These are phyloP conservation scores for Hordeum marinum DNA, from an alignment of 176 grass and related monocot genomes.

Conservation along the genomic window DNA sequence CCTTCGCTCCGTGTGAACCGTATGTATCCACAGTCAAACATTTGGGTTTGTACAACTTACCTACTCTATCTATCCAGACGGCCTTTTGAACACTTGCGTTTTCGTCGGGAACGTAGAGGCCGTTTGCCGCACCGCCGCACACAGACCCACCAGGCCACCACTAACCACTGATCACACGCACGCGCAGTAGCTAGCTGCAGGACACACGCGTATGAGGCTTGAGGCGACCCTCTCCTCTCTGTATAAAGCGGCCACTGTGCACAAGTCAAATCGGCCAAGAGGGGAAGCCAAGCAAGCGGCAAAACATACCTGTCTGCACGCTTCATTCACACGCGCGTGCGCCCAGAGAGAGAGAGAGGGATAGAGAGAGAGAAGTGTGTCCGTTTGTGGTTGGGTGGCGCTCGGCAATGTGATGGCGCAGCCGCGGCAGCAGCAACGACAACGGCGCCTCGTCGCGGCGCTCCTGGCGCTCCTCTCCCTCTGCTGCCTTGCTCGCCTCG, in stretches of 20 bases:
- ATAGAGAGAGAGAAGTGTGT: neutral
- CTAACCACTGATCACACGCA: too few species aligned
- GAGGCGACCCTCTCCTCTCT: neutral
- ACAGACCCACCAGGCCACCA: too few species aligned
- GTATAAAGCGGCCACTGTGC: constrained; percentile 20
- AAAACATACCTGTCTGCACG: neutral
- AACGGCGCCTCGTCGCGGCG: neutral
- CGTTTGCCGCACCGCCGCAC: too few species aligned
- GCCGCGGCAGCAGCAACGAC: neutral
- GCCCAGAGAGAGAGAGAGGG: neutral
- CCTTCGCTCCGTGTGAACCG: neutral
- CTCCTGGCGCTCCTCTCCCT: constrained; percentile 23
- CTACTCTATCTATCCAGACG: too few species aligned
- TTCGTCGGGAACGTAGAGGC: neutral
- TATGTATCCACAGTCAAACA: neutral
- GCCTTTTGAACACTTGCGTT: neutral
- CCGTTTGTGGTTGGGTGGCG: neutral
- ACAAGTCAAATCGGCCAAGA: constrained; percentile 2
- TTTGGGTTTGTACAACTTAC: neutral
- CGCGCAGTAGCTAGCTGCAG: too few species aligned
- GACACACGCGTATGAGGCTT: neutral
- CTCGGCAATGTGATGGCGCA: constrained; percentile 31
- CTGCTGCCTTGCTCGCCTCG: constrained; percentile 22
- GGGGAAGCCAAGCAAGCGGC: neutral
- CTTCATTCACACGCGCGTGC: neutral